phyloP scores from a whole-genome alignment of 192 early-diverging fungal genomes.

The Diversispora epigaea region DNA sequence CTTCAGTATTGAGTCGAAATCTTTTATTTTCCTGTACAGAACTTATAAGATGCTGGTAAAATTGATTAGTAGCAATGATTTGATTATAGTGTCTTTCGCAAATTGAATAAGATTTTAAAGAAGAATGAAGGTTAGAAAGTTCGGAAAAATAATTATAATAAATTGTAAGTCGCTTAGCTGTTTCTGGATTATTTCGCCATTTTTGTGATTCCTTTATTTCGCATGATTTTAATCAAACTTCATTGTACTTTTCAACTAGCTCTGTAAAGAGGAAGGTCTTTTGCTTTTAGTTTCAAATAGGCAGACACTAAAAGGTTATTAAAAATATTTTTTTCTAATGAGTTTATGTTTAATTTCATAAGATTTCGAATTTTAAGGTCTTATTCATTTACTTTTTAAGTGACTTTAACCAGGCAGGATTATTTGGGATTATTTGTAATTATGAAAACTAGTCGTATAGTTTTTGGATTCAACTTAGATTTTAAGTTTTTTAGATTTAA shows the following conservation, averaged over 20 bases:
- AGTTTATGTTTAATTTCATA: too few relatives aligned
- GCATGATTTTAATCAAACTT: too few relatives aligned
- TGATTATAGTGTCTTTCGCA: constrained; percentile 16
- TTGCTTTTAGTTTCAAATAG: too few relatives aligned
- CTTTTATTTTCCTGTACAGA: not conserved
- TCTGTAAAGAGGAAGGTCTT: not conserved
- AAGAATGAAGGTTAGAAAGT: constrained; percentile 2
- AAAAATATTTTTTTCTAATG: too few relatives aligned
- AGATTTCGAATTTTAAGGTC: too few relatives aligned
- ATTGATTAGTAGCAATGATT: not conserved
- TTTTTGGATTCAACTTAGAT: too few relatives aligned
- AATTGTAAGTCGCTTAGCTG: not conserved
- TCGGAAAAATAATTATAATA: not conserved
- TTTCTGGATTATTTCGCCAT: not conserved
- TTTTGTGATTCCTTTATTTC: not conserved
- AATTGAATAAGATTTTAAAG: constrained; percentile 8
- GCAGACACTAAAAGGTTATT: too few relatives aligned
- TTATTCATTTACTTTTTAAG: too few relatives aligned
- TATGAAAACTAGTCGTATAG: too few relatives aligned
- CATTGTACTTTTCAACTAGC: not conserved
- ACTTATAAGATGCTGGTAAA: not conserved
- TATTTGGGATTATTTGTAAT: too few relatives aligned
- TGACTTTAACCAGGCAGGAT: too few relatives aligned
- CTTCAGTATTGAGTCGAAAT: not conserved
- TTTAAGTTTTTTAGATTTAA: too few relatives aligned